phyloP scores from a whole-genome alignment of 805 yeast genomes.

The Saturnispora mendoncae region DNA sequence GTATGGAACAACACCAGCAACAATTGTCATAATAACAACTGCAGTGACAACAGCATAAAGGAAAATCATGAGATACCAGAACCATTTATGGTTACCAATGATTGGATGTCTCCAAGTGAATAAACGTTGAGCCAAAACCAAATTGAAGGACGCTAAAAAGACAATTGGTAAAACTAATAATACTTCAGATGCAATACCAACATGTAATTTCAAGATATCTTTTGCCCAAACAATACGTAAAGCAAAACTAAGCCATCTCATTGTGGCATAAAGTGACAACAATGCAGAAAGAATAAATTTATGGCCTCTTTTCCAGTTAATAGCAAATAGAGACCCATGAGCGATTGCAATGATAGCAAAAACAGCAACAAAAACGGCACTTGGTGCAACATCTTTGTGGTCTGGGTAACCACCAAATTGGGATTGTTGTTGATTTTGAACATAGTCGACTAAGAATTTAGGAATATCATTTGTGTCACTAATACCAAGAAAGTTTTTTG shows the following conservation, averaged over 20 bases:
- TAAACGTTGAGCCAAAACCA: conserved; percentile 61
- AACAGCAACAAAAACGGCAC: conserved; percentile 46
- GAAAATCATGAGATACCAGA: conserved; percentile 42
- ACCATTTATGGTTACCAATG: conserved; percentile 44
- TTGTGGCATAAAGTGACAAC: conserved; percentile 42
- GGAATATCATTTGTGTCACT: conserved; percentile 31
- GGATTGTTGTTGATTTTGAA: conserved; percentile 35
- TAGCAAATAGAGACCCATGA: conserved; percentile 38
- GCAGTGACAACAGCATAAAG: conserved; percentile 47
- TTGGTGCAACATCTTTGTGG: conserved; percentile 47
- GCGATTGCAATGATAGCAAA: conserved; percentile 41
- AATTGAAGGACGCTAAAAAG: conserved; percentile 48
- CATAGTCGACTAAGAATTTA: conserved; percentile 28
- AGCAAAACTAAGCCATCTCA: conserved; percentile 52
- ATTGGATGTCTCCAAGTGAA: conserved; percentile 75
- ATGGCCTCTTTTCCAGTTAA: conserved; percentile 49
- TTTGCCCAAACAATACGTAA: conserved; percentile 52
- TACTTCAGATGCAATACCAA: conserved; percentile 51
- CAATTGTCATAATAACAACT: conserved; percentile 58
- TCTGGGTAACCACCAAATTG: conserved; percentile 60
- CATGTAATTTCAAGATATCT: conserved; percentile 35
- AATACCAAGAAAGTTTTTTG: conserved; percentile 23
- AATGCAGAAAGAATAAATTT: conserved; percentile 47
- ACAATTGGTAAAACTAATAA: conserved; percentile 50
- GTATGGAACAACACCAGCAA: conserved; percentile 55